Percentiles rank a stretch among this genome's conserved stretches.
Evolutionary conservation across 2,329 filamentous ascomycete genomes (phyloP).

Genomic region (Paradendryphiella salina): DNA sequence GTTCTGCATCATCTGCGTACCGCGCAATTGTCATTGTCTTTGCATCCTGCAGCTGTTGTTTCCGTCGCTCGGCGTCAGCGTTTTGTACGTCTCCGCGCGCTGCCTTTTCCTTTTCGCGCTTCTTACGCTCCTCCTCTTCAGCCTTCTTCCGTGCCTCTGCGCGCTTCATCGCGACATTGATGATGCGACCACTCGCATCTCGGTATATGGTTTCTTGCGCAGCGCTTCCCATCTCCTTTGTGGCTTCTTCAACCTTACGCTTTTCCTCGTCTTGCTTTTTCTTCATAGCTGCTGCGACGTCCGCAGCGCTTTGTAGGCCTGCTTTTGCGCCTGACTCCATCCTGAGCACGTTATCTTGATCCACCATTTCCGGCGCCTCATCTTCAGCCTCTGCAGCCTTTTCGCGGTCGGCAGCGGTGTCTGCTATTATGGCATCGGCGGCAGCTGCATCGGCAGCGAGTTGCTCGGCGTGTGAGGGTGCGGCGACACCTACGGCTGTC

Average conservation of each 20-base stretch:
- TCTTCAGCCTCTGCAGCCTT: slow-evolving; percentile 53
- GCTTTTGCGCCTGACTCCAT: slow-evolving; percentile 90
- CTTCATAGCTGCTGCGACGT: slow-evolving; percentile 63
- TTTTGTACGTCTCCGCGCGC: slow-evolving; percentile 86
- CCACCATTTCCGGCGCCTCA: slow-evolving; percentile 45
- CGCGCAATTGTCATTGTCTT: slow-evolving; percentile 80
- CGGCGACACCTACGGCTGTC: slow-evolving; percentile 67
- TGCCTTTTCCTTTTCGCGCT: slow-evolving; percentile 67
- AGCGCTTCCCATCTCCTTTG: slow-evolving; percentile 47
- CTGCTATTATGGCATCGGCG: slow-evolving; percentile 77
- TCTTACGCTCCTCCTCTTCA: slow-evolving; percentile 68
- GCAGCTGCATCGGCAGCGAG: slow-evolving; percentile 71
- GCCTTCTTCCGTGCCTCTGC: slow-evolving; percentile 82
- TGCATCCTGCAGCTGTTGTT: slow-evolving; percentile 74
- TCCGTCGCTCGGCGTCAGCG: slow-evolving; percentile 65
- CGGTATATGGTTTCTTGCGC: slow-evolving; percentile 81
- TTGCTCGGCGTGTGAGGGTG: slow-evolving; percentile 57
- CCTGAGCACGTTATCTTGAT: slow-evolving; percentile 50
- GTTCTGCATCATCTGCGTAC: slow-evolving; percentile 77
- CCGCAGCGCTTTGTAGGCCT: slow-evolving; percentile 79
- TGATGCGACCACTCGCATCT: slow-evolving; percentile 90
- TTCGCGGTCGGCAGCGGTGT: slow-evolving; percentile 67
- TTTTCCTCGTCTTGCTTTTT: slow-evolving; percentile 68
- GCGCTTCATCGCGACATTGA: slow-evolving; percentile 88
- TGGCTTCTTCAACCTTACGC: slow-evolving; percentile 49